These are phyloP conservation scores for Lolium multiflorum DNA, from an alignment of 176 grass and related monocot species.

Conservation along the genomic window DNA sequence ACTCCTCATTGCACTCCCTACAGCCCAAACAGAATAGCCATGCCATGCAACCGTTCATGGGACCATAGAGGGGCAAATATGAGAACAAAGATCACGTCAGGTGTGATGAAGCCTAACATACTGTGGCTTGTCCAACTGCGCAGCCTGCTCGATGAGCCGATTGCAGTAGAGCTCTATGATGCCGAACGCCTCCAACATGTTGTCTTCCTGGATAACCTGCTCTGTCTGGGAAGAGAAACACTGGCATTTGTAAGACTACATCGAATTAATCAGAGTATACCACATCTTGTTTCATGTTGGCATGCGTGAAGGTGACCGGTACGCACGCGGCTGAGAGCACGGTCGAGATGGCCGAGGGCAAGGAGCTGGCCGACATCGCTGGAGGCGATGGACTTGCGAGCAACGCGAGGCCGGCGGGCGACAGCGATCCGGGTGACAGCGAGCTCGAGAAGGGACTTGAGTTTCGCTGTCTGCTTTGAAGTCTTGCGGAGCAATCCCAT, in stretches of 20 bases:
- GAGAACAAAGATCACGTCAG: not conserved
- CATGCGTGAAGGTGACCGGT: not conserved
- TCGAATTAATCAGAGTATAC: not conserved
- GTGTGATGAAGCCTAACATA: constrained; percentile 8
- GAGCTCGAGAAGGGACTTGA: constrained; percentile 48
- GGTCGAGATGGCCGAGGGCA: constrained; percentile 43
- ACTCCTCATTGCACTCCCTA: constrained; percentile 46
- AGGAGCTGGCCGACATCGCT: constrained; percentile 55
- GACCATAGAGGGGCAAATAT: not conserved
- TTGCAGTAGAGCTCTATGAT: constrained; percentile 60
- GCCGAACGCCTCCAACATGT: constrained; percentile 49
- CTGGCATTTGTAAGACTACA: not conserved
- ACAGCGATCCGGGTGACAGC: constrained; percentile 27
- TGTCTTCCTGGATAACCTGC: constrained; percentile 55
- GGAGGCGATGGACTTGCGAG: constrained; percentile 39
- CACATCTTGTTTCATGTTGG: not conserved
- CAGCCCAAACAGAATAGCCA: not conserved
- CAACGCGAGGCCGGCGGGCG: constrained; percentile 35
- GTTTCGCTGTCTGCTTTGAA: constrained; percentile 41
- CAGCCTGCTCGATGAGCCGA: constrained; percentile 37
- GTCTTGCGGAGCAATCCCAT: constrained; percentile 53
- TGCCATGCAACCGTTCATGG: not conserved
- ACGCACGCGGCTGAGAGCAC: constrained; percentile 42
- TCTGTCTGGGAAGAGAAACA: constrained; percentile 36
- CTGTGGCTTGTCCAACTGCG: constrained; percentile 39